phyloP scores from a whole-genome alignment of 257 asterid species.

The Nicotiana obtusifolia region DNA sequence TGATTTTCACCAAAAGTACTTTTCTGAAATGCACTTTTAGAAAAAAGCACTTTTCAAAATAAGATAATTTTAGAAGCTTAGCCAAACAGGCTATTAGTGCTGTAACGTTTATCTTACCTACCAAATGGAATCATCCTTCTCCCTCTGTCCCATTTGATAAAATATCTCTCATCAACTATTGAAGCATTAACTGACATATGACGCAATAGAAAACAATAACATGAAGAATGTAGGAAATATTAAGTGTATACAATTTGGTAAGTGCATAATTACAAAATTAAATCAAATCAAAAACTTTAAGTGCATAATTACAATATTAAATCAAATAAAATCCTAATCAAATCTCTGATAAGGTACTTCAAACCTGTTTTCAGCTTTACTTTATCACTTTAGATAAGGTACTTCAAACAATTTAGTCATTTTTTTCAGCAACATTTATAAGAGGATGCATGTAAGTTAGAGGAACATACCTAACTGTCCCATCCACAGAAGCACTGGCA shows the following conservation, averaged over 20 bases:
- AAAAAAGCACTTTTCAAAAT: too few relatives aligned
- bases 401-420: background rate
- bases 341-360: background rate
- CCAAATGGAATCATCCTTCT: background rate
- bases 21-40: too few relatives aligned
- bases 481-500: constrained; percentile 96
- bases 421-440: background rate
- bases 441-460: background rate
- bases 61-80: too few relatives aligned
- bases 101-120: background rate
- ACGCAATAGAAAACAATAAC: background rate
- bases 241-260: background rate
- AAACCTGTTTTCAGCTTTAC: background rate
- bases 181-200: background rate
- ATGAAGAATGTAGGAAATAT: background rate
- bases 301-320: background rate
- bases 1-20: too few relatives aligned
- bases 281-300: too few relatives aligned
- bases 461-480: constrained; percentile 69
- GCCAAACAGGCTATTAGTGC: too few relatives aligned
- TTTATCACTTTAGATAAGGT: background rate
- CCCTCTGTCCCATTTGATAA: background rate
- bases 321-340: background rate
- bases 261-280: background rate
- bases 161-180: background rate